These are phyloP conservation scores for Brettanomyces sp. DNA, from an alignment of 805 yeast genomes.

Conservation along the genomic window DNA sequence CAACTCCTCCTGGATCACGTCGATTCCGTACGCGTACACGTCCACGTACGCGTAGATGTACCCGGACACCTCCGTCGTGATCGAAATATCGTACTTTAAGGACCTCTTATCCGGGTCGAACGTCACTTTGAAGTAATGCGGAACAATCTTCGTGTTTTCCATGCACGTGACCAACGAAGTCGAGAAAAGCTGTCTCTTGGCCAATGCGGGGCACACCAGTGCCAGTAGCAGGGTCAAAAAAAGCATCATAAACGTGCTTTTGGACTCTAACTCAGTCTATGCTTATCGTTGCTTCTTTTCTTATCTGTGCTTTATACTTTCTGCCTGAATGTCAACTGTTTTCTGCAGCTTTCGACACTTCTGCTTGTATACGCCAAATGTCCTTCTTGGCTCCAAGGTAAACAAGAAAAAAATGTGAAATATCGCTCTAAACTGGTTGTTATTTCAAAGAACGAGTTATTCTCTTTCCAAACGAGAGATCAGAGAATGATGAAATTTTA, in stretches of 20 bases:
- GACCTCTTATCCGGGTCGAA: constrained; percentile 67
- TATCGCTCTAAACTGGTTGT: no score
- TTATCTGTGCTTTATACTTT: no score
- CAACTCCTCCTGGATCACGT: constrained; percentile 46
- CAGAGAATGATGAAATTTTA: no score
- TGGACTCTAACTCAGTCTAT: no score
- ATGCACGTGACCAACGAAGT: constrained; percentile 80
- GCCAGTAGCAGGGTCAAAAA: not conserved
- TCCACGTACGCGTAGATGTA: constrained; percentile 60
- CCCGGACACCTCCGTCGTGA: constrained; percentile 59
- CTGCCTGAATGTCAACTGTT: no score
- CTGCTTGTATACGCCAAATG: no score
- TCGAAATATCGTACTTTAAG: constrained; percentile 57
- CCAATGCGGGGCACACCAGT: constrained; percentile 10
- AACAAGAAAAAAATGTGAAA: no score
- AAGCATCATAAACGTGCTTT: not conserved
- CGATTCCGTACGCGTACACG: constrained; percentile 82
- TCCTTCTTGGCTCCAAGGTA: no score
- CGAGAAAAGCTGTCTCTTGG: constrained; percentile 39
- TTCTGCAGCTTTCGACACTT: no score
- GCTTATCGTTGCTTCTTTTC: no score
- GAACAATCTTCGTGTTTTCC: constrained; percentile 65
- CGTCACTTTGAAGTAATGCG: constrained; percentile 63
- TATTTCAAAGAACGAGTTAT: no score
- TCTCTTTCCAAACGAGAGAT: no score